These are phyloP conservation scores for Lichtheimia ornata DNA, from an alignment of 371 early-diverging fungal species.

Conservation along the genomic window DNA sequence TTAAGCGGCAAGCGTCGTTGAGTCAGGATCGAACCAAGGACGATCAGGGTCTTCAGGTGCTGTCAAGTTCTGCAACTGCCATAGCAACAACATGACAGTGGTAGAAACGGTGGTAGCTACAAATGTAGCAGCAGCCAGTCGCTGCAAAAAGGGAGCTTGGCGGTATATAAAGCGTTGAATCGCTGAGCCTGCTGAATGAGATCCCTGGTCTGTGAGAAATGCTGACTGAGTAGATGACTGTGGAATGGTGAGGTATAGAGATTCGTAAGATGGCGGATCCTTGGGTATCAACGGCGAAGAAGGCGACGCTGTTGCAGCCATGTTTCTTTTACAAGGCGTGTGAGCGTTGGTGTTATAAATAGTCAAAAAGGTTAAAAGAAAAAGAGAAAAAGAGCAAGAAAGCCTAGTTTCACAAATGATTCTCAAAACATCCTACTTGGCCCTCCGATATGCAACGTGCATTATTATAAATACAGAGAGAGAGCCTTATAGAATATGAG, in stretches of 20 bases:
- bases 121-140: constrained; percentile 38
- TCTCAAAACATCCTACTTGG: too few species aligned
- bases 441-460: too few species aligned
- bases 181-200: constrained; percentile 9
- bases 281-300: constrained; percentile 29
- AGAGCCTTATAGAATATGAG: too few species aligned
- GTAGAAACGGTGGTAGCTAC: constrained; percentile 47
- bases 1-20: too few species aligned
- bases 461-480: too few species aligned
- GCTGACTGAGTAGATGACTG: constrained; percentile 20
- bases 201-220: not conserved
- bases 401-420: too few species aligned
- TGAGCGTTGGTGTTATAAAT: too few species aligned
- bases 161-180: constrained; percentile 23
- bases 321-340: too few species aligned
- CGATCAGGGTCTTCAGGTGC: constrained; percentile 37
- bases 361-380: too few species aligned
- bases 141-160: constrained; percentile 37
- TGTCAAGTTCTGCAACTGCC: constrained; percentile 48
- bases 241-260: constrained; percentile 32
- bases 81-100: constrained; percentile 43
- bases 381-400: too few species aligned
- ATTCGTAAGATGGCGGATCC: constrained; percentile 48
- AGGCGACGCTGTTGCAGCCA: constrained; percentile 2
- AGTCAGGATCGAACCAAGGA: constrained; percentile 40